phyloP scores from a whole-genome alignment of 768 basidiomycete genomes.

The Mrakia gelida region DNA sequence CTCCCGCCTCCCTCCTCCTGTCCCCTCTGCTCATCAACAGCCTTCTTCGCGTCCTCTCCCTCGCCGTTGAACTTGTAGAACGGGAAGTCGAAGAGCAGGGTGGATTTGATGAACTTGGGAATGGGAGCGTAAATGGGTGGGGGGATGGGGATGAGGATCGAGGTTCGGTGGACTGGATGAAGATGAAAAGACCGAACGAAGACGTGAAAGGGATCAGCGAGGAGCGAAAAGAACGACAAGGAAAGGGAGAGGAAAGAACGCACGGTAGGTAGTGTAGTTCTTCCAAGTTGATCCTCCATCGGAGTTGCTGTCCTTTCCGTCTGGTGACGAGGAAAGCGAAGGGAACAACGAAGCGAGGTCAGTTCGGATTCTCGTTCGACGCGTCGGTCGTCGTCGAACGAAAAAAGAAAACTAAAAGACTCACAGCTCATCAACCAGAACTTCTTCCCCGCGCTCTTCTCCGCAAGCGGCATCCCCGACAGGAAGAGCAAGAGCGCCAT shows the following conservation, averaged over 20 bases:
- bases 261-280: constrained; percentile 54
- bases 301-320: not conserved
- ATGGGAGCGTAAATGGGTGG: constrained; percentile 54
- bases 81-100: constrained; percentile 59
- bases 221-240: too few species aligned
- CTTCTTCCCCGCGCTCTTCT: constrained; percentile 47
- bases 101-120: constrained; percentile 55
- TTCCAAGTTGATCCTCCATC: constrained; percentile 35
- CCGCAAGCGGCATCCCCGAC: constrained; percentile 65
- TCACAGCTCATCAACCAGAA: constrained; percentile 18
- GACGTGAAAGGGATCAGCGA: not conserved
- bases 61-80: constrained; percentile 58
- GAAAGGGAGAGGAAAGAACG: not conserved
- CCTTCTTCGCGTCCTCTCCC: constrained; percentile 47
- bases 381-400: not conserved
- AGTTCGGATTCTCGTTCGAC: not conserved
- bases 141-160: constrained; percentile 60
- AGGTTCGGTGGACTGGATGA: constrained; percentile 50
- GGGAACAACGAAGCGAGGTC: not conserved
- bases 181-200: not conserved
- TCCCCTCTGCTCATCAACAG: constrained; percentile 45
- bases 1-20: constrained; percentile 36
- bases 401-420: not conserved
- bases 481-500: constrained; percentile 56
- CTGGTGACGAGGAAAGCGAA: not conserved